Percentiles rank a stretch among this genome's conserved stretches.
phyloP scores from a whole-genome alignment of 805 yeast species.

The Candida easanensis region DNA sequence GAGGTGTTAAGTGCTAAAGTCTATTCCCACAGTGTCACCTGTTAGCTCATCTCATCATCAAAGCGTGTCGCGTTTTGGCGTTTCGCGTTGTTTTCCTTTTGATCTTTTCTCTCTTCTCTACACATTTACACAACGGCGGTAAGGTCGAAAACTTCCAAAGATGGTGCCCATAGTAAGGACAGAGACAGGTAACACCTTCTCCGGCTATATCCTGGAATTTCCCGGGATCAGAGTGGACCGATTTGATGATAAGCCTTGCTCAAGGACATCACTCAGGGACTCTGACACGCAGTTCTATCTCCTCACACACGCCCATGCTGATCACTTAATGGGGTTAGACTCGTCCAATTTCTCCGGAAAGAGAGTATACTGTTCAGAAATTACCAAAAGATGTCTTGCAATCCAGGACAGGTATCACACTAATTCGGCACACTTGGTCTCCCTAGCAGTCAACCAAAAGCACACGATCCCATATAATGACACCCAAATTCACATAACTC shows the following conservation, averaged over 20 bases:
- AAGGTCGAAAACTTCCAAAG: too few relatives aligned
- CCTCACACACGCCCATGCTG: slow-evolving; percentile 54
- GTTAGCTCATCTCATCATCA: too few relatives aligned
- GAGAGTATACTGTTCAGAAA: slow-evolving; percentile 44
- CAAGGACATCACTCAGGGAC: not conserved
- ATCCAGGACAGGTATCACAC: slow-evolving; percentile 6
- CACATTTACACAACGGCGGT: too few relatives aligned
- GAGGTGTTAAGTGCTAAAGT: too few relatives aligned
- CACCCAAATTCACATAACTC: slow-evolving; percentile 33
- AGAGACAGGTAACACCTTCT: slow-evolving; percentile 9
- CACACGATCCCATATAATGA: slow-evolving; percentile 22
- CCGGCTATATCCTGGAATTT: slow-evolving; percentile 9
- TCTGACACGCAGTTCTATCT: slow-evolving; percentile 27
- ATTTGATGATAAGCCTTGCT: slow-evolving; percentile 6
- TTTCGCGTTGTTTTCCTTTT: not conserved
- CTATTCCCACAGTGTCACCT: too few relatives aligned
- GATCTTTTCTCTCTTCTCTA: not conserved
- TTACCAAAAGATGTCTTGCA: slow-evolving; percentile 32
- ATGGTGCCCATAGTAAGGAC: too few relatives aligned
- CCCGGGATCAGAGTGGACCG: slow-evolving; percentile 12
- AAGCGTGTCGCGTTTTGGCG: not conserved
- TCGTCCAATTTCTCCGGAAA: slow-evolving; percentile 35
- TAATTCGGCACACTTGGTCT: slow-evolving; percentile 19
- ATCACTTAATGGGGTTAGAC: slow-evolving; percentile 49
- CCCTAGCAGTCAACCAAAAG: slow-evolving; percentile 16